phyloP scores from a whole-genome alignment of 202 grass and related monocot species.

The Sporobolus alterniflorus region DNA sequence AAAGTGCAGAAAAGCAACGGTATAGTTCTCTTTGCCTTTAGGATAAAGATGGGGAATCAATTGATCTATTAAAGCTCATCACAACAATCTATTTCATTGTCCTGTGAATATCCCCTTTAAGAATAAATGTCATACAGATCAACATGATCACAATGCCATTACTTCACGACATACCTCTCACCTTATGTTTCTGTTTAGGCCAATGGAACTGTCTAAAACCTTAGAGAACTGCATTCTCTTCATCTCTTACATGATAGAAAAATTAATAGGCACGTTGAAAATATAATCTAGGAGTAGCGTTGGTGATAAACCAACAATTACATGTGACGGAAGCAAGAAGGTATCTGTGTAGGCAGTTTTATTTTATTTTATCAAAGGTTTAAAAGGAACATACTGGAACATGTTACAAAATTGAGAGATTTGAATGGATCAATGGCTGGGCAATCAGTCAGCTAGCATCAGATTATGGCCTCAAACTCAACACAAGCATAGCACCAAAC shows the following conservation, averaged over 20 bases:
- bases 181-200: neutral
- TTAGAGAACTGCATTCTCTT: neutral
- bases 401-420: neutral
- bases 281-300: neutral
- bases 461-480: neutral
- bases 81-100: neutral
- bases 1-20: neutral
- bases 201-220: neutral
- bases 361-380: neutral
- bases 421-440: neutral
- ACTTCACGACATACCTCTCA: neutral
- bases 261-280: neutral
- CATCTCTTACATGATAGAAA: neutral
- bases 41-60: neutral
- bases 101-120: neutral
- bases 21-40: neutral
- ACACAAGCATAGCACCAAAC: neutral
- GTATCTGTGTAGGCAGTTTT: neutral
- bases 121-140: neutral
- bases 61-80: neutral
- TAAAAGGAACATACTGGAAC: neutral
- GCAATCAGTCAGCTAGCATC: neutral
- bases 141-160: neutral
- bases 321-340: neutral
- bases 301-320: neutral